Base-by-base conservation (phyloP, 306 rosid species). In the Adenanthera pavonina region DNA sequence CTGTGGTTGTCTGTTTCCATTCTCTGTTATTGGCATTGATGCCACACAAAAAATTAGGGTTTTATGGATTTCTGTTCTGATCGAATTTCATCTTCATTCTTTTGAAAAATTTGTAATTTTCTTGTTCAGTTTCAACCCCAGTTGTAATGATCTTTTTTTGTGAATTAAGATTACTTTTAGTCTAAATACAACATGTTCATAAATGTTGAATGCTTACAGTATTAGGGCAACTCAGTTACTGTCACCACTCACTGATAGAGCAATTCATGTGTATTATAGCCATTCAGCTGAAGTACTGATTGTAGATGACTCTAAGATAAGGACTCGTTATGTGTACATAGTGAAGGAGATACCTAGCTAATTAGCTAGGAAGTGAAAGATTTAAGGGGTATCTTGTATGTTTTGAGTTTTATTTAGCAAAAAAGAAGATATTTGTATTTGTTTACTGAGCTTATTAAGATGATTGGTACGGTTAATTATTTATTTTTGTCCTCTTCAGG, bases 401-500 rank as follows among this genome's bases (percentile, higher is more conserved):
- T 68, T 38, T 36, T 53, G 46, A 73, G 14, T 52, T 78, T 54
- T 14, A 38, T 56, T 56, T 3, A 59, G 5, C 7, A 25, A 40
- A 17, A 41, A 25, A 43, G 19, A 11, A 52, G 36, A n/a, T 8
- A 33, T 65, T 6, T 47, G 20, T 17, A 43, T 49, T 34, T 80
- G 66, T 34, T 59, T 7, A 5, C 35, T 30, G 12, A 66, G 49
- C 33, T 38, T 9, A 36, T 40, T 38, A n/a, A 41, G 30, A 66
- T 56, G 43, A 34, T 49, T 78, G 46, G 57, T 57, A 43, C 61
- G 16, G 11, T 57, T 64, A 35, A 8, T 8, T 8, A 57, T 57
- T 16, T 54, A 7, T 19, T 60, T 40, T 81, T 65, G 77, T 35
- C 20, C 52, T 2, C 44, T 66, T 1, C 75, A 78, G 84, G 81